Conservation (phyloP, 441 rosid genomes). For the Breynia disticha region DNA sequence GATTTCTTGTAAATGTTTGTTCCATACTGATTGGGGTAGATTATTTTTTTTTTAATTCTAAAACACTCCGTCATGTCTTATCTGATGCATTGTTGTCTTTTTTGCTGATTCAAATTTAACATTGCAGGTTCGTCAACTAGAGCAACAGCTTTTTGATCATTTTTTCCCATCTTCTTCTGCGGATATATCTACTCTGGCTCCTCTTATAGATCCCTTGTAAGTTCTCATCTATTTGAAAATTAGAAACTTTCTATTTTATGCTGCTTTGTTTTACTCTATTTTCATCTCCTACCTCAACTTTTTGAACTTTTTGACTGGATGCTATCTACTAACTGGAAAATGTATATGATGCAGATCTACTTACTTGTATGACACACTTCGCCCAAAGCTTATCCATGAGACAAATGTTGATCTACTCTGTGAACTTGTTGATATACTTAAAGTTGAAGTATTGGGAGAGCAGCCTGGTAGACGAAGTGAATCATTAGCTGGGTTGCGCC, state of each 20-base stretch:
- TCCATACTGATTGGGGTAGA: not conserved
- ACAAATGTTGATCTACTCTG: slow-evolving; percentile 83
- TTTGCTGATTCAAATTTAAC: slow-evolving; percentile 3
- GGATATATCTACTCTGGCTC: slow-evolving; percentile 84
- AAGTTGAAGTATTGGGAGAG: slow-evolving; percentile 91
- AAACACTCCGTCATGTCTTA: not conserved
- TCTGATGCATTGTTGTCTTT: not conserved
- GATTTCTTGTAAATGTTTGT: not conserved
- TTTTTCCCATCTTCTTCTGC: slow-evolving; percentile 88
- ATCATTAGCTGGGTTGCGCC: slow-evolving; percentile 72
- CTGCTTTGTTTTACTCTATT: not conserved
- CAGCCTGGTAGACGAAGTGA: slow-evolving; percentile 70
- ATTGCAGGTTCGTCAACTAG: slow-evolving; percentile 91
- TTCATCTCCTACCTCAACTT: not conserved
- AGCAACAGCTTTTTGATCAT: slow-evolving; percentile 91
- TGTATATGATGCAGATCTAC: slow-evolving; percentile 52
- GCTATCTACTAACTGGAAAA: not conserved
- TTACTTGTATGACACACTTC: slow-evolving; percentile 79
- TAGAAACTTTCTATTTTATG: not conserved
- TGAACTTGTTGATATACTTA: slow-evolving; percentile 89
- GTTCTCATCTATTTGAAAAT: slow-evolving; percentile 21
- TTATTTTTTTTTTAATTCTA: not conserved
- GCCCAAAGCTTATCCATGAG: slow-evolving; percentile 91
- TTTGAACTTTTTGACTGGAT: not conserved
- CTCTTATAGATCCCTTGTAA: slow-evolving; percentile 86